Evolutionary conservation across 495 filamentous ascomycete species (phyloP), one percentile per base, ranked within the genome.

Genomic region (Trichocladium uniseriatum): DNA sequence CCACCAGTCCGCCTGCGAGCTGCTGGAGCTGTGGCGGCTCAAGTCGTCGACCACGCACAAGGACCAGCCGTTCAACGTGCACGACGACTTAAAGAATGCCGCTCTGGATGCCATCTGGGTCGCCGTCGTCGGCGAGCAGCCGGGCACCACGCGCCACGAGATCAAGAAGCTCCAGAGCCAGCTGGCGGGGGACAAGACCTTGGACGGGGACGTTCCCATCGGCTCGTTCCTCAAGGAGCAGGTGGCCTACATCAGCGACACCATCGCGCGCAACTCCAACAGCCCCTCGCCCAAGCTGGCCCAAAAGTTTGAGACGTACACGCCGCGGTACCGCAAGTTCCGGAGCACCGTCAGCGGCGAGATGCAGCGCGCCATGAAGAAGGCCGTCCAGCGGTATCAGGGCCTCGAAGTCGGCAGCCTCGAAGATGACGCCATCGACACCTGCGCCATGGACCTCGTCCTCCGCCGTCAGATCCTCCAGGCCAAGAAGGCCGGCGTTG

Each of bases 21-120:
- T 72, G 28, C 18, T 66, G 1, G 56, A 63, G 18, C 56, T 72
- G 5, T 72, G 68, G 68, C 51, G 45, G 3, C 49, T 55, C n/a
- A 68, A 65, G 36, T 45, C 58, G 1, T 24, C 47, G 2, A 38
- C 34, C 0, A 20, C 46, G 1, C 36, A 50, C 29, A 48, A 51
- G 1, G 59, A 53, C 1, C n/a, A n/a, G n/a, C 46, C 63, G 0
- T 68, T 69, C 36, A 49, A 58, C 9, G 54, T 60, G 10, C 32
- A 22, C 11, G 42, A 52, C 0, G 66, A 73, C 48, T 56, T 72
- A 16, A 43, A 58, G 11, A 51, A 57, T 36, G 54, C 61, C 13
- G 57, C 66, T 0, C 58, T 72, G 2, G 66, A 72, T 31, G 60
- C 58, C 10, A 63, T 71, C 15, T 67, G 67, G 62, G 54, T 52